Evolutionary conservation across 2,329 filamentous ascomycete species (phyloP).

Genomic region (Fusarium fracticaudum): DNA sequence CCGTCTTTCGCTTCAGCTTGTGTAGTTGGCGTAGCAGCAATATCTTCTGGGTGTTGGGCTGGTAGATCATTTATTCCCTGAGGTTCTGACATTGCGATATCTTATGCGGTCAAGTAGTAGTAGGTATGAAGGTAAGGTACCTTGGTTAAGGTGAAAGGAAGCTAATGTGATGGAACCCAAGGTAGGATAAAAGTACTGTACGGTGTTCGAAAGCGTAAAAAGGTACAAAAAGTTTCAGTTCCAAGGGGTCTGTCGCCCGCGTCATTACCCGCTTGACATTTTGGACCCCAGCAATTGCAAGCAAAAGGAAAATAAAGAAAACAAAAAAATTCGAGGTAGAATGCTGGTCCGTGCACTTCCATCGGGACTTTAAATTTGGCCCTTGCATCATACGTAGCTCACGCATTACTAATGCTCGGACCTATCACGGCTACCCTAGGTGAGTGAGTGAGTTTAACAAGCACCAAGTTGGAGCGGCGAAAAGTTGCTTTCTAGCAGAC

Average conservation of each 20-base stretch:
- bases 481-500: conserved; percentile 38
- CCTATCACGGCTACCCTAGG: conserved; percentile 35
- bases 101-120: neutral
- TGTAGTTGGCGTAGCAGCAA: neutral
- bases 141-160: neutral
- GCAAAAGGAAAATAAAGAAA: neutral
- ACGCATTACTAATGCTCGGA: conserved; percentile 47
- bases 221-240: neutral
- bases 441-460: conserved; percentile 3
- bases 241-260: conserved; percentile 23
- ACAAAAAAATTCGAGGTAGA: neutral
- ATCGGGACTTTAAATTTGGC: conserved; percentile 6
- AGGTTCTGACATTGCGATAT: conserved; percentile 24
- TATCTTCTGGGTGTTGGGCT: neutral
- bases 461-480: conserved; percentile 38
- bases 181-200: neutral
- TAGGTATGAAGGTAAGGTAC: neutral
- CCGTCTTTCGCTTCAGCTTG: neutral
- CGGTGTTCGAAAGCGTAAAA: neutral
- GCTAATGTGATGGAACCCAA: neutral
- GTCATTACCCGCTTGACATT: conserved; percentile 25
- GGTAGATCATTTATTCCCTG: conserved; percentile 1
- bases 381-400: conserved; percentile 45
- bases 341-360: conserved; percentile 14
- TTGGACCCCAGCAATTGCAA: conserved; percentile 5